Conservation (phyloP, 495 filamentous ascomycete species). For the Parathielavia appendiculata region DNA sequence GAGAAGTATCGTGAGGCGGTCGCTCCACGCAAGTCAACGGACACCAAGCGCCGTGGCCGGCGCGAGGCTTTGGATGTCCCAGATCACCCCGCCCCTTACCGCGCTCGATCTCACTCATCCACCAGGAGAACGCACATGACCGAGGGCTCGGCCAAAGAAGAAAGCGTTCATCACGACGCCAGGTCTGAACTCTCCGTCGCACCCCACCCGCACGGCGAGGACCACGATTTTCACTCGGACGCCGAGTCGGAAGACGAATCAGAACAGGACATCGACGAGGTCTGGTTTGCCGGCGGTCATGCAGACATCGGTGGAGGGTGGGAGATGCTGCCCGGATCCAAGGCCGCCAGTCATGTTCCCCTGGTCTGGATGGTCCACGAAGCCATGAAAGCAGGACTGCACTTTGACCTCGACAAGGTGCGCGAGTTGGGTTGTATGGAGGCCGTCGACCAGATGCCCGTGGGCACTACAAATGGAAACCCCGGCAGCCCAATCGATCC, state of each 20-base stretch:
- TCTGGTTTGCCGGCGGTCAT: conserved; percentile 82
- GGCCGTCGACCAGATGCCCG: conserved; percentile 20
- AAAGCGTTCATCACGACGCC: conserved; percentile 15
- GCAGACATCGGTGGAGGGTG: conserved; percentile 84
- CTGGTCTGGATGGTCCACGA: conserved; percentile 83
- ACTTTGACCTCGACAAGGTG: conserved; percentile 65
- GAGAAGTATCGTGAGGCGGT: conserved; percentile 32
- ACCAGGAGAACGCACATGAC: conserved; percentile 13
- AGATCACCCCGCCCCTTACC: conserved; percentile 37
- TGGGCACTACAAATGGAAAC: neutral
- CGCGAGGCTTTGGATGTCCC: conserved; percentile 17
- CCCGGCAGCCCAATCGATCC: neutral
- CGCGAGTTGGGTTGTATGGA: conserved; percentile 55
- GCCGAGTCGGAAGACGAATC: conserved; percentile 52
- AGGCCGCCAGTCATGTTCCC: conserved; percentile 66
- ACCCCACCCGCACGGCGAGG: conserved; percentile 27
- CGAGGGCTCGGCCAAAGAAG: conserved; percentile 7
- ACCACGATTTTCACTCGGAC: conserved; percentile 34
- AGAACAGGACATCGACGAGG: conserved; percentile 71
- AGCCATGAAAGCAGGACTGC: conserved; percentile 65
- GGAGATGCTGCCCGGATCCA: conserved; percentile 54
- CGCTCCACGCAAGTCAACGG: neutral
- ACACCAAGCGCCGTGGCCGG: conserved; percentile 19
- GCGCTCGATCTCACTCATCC: conserved; percentile 40
- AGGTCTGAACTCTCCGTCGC: conserved; percentile 26